Percentiles rank a stretch among this genome's conserved stretches.
Conservation (phyloP, 495 filamentous ascomycete species). For the Poronia punctata region DNA sequence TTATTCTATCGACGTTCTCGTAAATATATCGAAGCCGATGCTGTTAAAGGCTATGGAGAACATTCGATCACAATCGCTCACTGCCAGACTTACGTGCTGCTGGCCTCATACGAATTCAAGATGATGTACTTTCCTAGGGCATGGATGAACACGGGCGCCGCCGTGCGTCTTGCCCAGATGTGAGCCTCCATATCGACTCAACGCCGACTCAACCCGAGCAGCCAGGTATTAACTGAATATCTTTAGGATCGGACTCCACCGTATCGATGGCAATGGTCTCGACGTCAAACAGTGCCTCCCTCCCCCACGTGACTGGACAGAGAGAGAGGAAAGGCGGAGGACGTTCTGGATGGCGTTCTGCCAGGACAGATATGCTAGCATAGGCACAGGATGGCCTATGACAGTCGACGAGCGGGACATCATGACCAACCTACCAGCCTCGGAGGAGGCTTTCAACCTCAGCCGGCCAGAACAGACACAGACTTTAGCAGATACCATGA, state of each 20-base stretch:
- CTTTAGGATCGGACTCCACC: conserved; percentile 72
- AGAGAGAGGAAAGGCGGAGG: conserved; percentile 81
- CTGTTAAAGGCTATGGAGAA: conserved; percentile 91
- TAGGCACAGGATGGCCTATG: conserved; percentile 97
- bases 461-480: conserved; percentile 65
- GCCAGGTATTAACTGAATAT: background rate
- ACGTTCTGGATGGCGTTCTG: conserved; percentile 95
- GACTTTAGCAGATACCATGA: conserved; percentile 64
- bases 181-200: no score
- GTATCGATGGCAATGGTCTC: conserved; percentile 74
- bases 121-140: conserved; percentile 97
- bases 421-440: conserved; percentile 73
- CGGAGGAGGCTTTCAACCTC: conserved; percentile 80
- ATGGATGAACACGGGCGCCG: conserved; percentile 85
- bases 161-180: conserved; percentile 75
- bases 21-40: conserved; percentile 83
- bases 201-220: background rate
- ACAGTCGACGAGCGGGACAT: conserved; percentile 89
- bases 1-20: conserved; percentile 83
- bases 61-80: conserved; percentile 73
- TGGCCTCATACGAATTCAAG: conserved; percentile 85
- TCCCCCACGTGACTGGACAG: conserved; percentile 84
- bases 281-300: conserved; percentile 91
- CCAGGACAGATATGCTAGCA: conserved; percentile 86
- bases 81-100: conserved; percentile 74